A percentile compares a stretch with the other conserved stretches of the same genome.
phyloP scores from a whole-genome alignment of 1,284 basidiomycete genomes.

The Papiliotrema terrestris region DNA sequence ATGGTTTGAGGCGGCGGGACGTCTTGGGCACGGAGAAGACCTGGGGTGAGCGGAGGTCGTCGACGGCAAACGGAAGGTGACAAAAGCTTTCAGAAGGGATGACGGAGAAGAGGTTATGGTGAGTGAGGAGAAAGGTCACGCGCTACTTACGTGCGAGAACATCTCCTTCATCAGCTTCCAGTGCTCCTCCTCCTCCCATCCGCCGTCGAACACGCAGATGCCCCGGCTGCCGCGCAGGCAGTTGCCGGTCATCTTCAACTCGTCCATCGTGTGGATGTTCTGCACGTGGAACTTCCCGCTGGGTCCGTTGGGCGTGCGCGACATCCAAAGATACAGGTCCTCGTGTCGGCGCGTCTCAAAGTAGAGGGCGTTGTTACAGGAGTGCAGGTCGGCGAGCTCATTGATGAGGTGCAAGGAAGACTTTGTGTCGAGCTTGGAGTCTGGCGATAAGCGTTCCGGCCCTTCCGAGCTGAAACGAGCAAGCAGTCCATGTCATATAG shows the following conservation, averaged over 20 bases:
- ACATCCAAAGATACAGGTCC: constrained; percentile 95
- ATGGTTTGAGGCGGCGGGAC: constrained; percentile 89
- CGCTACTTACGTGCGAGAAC: constrained; percentile 87
- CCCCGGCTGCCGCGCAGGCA: constrained; percentile 95
- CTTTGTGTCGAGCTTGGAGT: constrained; percentile 96
- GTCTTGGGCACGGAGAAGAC: constrained; percentile 91
- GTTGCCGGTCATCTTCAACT: constrained; percentile 99
- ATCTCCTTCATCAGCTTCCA: constrained; percentile 88
- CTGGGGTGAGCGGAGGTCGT: constrained; percentile 49
- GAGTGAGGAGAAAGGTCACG: neutral
- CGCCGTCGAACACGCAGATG: constrained; percentile 85
- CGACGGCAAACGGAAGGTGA: neutral
- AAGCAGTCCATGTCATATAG: constrained; percentile 1
- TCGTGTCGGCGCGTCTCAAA: constrained; percentile 95
- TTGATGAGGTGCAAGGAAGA: constrained; percentile 90
- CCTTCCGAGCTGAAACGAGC: neutral
- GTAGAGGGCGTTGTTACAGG: constrained; percentile 97
- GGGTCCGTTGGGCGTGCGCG: constrained; percentile 96
- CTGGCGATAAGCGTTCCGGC: constrained; percentile 51
- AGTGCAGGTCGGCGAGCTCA: constrained; percentile 94
- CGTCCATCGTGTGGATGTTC: constrained; percentile 99
- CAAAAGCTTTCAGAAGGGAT: too few relatives aligned
- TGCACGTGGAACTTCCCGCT: constrained; percentile 97
- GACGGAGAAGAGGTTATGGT: neutral
- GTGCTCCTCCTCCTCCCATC: constrained; percentile 84